Conservation (phyloP, 139 green algal species). For the Chlorella sp. region DNA sequence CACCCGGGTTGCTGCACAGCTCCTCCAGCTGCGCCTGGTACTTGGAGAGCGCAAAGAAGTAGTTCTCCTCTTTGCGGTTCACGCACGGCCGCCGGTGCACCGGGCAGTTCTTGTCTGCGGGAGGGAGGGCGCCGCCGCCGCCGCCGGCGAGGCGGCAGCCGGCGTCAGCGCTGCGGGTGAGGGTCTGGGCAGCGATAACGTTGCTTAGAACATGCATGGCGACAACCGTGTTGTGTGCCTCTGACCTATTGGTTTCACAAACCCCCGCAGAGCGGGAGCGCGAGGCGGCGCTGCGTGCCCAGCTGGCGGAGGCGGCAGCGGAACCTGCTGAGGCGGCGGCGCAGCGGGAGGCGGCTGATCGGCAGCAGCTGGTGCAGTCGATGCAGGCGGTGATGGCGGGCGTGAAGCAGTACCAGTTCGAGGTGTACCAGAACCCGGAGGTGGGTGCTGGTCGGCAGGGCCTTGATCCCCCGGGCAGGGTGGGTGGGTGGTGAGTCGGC, state of each 20-base stretch:
- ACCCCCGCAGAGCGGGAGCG: conserved; percentile 18
- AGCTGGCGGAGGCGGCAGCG: background rate
- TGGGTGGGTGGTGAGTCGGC: background rate
- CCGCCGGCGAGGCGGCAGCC: background rate
- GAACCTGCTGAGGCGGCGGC: background rate
- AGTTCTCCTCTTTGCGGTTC: conserved; percentile 94
- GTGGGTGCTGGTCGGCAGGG: background rate
- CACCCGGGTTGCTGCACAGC: conserved; percentile 46
- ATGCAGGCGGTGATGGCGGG: conserved; percentile 24
- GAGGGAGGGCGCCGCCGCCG: background rate
- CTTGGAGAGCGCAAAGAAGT: conserved; percentile 94
- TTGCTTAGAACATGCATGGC: background rate
- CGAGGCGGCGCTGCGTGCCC: background rate
- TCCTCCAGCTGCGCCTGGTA: conserved; percentile 88
- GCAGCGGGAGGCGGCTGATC: background rate
- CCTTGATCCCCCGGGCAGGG: too few species aligned
- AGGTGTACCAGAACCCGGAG: conserved; percentile 17
- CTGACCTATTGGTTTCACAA: background rate
- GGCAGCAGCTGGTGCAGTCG: background rate
- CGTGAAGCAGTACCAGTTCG: conserved; percentile 8
- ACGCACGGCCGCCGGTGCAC: conserved; percentile 84
- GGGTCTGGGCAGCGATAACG: background rate
- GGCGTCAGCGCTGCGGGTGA: conserved; percentile 9
- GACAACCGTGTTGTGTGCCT: too few species aligned
- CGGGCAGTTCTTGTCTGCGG: conserved; percentile 74